Percentiles rank a stretch among this genome's conserved stretches.
Conservation (phyloP, 495 filamentous ascomycete species). For the Xylaria curta region DNA sequence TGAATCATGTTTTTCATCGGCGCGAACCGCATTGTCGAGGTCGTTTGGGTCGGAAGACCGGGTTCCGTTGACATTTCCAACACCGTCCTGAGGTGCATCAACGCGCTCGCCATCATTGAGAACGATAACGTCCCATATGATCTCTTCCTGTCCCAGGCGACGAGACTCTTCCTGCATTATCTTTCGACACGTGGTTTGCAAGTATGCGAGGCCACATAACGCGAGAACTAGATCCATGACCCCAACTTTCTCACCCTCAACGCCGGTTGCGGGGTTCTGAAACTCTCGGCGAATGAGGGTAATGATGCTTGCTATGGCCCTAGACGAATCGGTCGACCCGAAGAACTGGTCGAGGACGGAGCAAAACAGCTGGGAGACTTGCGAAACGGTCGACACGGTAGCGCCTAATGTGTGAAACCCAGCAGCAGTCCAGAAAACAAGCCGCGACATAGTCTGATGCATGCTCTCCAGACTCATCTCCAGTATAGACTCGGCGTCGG, state of each 20-base stretch:
- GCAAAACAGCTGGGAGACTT: constrained; percentile 69
- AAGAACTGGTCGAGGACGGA: constrained; percentile 75
- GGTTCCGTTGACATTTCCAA: constrained; percentile 29
- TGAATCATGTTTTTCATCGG: constrained; percentile 52
- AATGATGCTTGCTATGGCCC: constrained; percentile 81
- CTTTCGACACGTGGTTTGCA: constrained; percentile 71
- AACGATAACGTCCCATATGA: constrained; percentile 82
- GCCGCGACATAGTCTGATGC: constrained; percentile 67
- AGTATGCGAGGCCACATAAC: constrained; percentile 71
- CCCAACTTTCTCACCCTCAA: constrained; percentile 66
- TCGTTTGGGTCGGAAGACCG: constrained; percentile 23
- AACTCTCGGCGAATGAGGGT: constrained; percentile 76
- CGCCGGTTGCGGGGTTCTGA: constrained; percentile 63
- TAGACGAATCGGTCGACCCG: constrained; percentile 77
- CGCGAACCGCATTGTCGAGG: constrained; percentile 52
- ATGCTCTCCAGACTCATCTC: constrained; percentile 68
- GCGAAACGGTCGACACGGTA: constrained; percentile 64
- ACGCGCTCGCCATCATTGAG: constrained; percentile 66
- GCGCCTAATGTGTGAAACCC: constrained; percentile 75
- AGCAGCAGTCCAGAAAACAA: constrained; percentile 70
- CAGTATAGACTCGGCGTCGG: constrained; percentile 67
- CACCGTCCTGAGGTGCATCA: constrained; percentile 59
- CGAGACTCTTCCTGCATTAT: constrained; percentile 63
- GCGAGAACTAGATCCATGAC: constrained; percentile 71
- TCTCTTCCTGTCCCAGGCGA: constrained; percentile 62